phyloP scores from a whole-genome alignment of 371 early-diverging fungal genomes.

The Dichotomocladium elegans region DNA sequence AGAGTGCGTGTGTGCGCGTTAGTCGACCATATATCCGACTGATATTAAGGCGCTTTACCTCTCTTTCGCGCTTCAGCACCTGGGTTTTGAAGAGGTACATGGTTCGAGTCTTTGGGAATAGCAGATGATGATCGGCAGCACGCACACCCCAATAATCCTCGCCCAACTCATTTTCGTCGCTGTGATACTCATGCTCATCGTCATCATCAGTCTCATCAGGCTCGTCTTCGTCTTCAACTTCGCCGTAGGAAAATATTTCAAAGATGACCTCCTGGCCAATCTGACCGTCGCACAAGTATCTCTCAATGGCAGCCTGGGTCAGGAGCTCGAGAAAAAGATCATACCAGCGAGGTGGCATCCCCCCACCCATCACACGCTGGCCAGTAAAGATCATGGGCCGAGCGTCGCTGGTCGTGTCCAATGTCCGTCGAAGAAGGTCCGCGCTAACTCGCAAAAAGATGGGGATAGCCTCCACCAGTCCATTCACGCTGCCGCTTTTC shows the following conservation, averaged over 20 bases:
- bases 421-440: constrained; percentile 16
- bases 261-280: constrained; percentile 49
- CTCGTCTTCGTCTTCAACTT: constrained; percentile 50
- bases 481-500: constrained; percentile 13
- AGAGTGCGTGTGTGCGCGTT: constrained; percentile 30
- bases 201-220: constrained; percentile 28
- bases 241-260: constrained; percentile 61
- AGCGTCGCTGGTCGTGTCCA: constrained; percentile 5
- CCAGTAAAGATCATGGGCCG: constrained; percentile 42
- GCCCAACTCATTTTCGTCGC: constrained; percentile 13
- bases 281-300: constrained; percentile 55
- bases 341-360: constrained; percentile 58
- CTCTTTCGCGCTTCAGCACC: constrained; percentile 46
- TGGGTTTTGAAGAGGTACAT: constrained; percentile 45
- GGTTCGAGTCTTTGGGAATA: constrained; percentile 49
- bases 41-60: constrained; percentile 17
- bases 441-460: constrained; percentile 37
- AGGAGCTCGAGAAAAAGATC: constrained; percentile 54
- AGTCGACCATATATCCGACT: background rate
- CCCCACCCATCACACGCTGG: constrained; percentile 50
- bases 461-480: constrained; percentile 36
- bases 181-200: constrained; percentile 5
- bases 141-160: constrained; percentile 38
- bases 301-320: constrained; percentile 60
- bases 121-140: constrained; percentile 43